Evolutionary conservation across 257 asterid species (phyloP).

Genomic region (Solanum habrochaites): DNA sequence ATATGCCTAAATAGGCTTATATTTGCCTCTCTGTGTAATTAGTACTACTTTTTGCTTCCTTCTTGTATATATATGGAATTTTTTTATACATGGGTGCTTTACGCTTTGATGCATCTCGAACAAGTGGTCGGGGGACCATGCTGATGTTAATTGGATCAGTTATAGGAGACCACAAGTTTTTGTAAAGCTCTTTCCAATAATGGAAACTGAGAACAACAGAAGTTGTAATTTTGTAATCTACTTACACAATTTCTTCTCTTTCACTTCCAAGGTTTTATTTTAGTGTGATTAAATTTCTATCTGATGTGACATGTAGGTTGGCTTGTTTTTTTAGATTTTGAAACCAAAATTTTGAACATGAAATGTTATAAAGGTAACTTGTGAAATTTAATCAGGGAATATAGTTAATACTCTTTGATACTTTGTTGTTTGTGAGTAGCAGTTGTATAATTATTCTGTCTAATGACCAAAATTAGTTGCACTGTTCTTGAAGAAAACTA

Average conservation of each 20-base stretch:
- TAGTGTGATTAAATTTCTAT: background rate
- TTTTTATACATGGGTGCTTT: conserved; percentile 80
- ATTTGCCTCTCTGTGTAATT: too few relatives aligned
- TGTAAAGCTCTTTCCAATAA: conserved; percentile 80
- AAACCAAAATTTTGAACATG: background rate
- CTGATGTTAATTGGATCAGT: conserved; percentile 53
- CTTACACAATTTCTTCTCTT: background rate
- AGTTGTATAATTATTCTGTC: too few relatives aligned
- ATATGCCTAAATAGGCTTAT: too few relatives aligned
- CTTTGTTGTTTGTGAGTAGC: too few relatives aligned
- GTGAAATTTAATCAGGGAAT: background rate
- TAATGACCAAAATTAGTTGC: too few relatives aligned
- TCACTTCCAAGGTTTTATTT: background rate
- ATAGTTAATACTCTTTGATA: too few relatives aligned
- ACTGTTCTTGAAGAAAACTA: too few relatives aligned
- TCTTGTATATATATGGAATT: conserved; percentile 79
- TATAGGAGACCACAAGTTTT: conserved; percentile 76
- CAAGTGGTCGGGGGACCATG: conserved; percentile 16
- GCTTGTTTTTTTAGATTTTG: background rate
- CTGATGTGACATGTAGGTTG: background rate
- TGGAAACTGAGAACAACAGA: conserved; percentile 78
- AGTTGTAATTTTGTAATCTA: conserved; percentile 58
- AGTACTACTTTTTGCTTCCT: conserved; percentile 72
- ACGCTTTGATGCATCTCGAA: conserved; percentile 44
- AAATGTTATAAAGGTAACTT: background rate